phyloP scores from a whole-genome alignment of 345 rosid genomes.

The Linum lewisii region DNA sequence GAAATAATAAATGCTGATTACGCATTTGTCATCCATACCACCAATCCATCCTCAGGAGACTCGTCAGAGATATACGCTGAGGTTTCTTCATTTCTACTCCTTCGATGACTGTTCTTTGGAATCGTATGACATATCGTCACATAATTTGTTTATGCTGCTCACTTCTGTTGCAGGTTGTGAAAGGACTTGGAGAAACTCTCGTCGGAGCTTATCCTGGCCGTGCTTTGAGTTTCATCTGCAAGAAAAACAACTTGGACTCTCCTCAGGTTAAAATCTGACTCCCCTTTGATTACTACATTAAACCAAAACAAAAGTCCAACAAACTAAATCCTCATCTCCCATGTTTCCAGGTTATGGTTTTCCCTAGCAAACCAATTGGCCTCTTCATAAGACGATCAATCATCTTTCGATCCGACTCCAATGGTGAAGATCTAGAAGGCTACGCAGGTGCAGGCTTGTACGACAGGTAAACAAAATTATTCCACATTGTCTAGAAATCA shows the following conservation, averaged over 20 bases:
- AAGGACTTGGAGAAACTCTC: slow-evolving; percentile 95
- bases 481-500: too few species aligned
- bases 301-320: not conserved
- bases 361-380: slow-evolving; percentile 94
- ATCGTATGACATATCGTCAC: too few species aligned
- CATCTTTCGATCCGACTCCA: slow-evolving; percentile 92
- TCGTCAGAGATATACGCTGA: slow-evolving; percentile 89
- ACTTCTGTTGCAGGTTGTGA: slow-evolving; percentile 54
- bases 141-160: too few species aligned
- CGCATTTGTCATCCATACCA: slow-evolving; percentile 95
- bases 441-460: slow-evolving; percentile 99
- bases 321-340: not conserved
- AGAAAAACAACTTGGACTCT: slow-evolving; percentile 54
- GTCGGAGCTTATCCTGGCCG: slow-evolving; percentile 99
- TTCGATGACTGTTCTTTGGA: too few species aligned
- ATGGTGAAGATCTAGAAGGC: slow-evolving; percentile 97
- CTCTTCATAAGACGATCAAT: slow-evolving; percentile 84
- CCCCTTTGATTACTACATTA: too few species aligned
- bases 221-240: slow-evolving; percentile 82
- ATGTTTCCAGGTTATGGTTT: slow-evolving; percentile 66
- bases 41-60: slow-evolving; percentile 91
- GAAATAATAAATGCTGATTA: slow-evolving; percentile 93
- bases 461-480: slow-evolving; percentile 54
- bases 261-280: slow-evolving; percentile 90
- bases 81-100: too few species aligned